A percentile compares a stretch with the other conserved stretches of the same genome.
These are phyloP conservation scores for Trametes versicolor DNA, from an alignment of 1,284 basidiomycete species.

Conservation along the genomic window DNA sequence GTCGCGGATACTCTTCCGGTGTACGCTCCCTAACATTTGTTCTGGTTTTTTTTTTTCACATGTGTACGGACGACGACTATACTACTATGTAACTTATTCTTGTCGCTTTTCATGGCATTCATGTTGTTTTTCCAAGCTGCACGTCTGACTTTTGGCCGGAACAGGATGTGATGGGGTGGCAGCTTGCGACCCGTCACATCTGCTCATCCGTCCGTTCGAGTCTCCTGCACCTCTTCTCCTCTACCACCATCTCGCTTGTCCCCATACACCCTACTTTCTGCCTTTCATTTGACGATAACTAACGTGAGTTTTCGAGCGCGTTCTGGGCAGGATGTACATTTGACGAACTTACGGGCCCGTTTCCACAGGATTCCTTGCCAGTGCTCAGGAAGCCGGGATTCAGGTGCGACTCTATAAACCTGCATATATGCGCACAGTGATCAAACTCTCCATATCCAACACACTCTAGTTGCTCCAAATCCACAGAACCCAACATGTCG, in stretches of 20 bases:
- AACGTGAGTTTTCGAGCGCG: neutral
- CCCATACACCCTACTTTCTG: too few species aligned
- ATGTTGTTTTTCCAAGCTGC: neutral
- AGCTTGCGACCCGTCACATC: neutral
- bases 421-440: neutral
- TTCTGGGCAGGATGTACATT: neutral
- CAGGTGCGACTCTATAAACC: neutral
- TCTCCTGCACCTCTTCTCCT: neutral
- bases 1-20: constrained; percentile 31
- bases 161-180: constrained; percentile 7
- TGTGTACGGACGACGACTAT: neutral
- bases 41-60: neutral
- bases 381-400: neutral
- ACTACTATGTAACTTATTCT: constrained; percentile 4
- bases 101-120: neutral
- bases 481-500: neutral
- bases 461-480: neutral
- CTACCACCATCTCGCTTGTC: neutral
- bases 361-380: neutral
- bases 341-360: neutral
- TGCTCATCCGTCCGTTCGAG: neutral
- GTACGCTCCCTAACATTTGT: constrained; percentile 24
- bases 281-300: neutral
- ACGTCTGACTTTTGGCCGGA: neutral
- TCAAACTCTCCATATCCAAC: neutral